Conservation (phyloP, 495 filamentous ascomycete genomes). For the Hypomontagnella submonticulosa region DNA sequence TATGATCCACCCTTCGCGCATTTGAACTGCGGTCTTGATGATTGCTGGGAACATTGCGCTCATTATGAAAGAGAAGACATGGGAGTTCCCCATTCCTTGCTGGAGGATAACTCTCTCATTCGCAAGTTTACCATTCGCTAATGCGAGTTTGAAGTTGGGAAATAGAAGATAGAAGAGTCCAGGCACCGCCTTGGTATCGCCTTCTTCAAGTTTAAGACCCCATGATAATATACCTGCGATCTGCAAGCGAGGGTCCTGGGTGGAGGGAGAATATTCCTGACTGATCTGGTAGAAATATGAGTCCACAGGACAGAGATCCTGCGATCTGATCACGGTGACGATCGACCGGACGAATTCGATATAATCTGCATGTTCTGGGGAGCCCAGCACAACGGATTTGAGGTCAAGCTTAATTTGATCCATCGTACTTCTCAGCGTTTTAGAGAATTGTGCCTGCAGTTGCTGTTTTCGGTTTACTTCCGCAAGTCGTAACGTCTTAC, state of each 20-base stretch:
- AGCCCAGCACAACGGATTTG: constrained; percentile 42
- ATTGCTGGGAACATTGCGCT: constrained; percentile 57
- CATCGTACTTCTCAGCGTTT: constrained; percentile 55
- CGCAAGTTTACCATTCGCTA: constrained; percentile 53
- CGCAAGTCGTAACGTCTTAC: constrained; percentile 49
- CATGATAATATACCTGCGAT: constrained; percentile 61
- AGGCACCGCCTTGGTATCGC: constrained; percentile 52
- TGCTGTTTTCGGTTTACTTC: constrained; percentile 34
- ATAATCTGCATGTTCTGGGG: constrained; percentile 51
- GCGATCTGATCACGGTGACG: constrained; percentile 59
- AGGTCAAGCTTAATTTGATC: constrained; percentile 61
- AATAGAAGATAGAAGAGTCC: constrained; percentile 63
- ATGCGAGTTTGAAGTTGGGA: constrained; percentile 62
- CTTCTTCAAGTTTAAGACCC: constrained; percentile 57
- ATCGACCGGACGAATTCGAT: constrained; percentile 58
- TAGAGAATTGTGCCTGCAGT: constrained; percentile 50
- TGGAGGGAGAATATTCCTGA: constrained; percentile 58
- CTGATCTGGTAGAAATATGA: constrained; percentile 61
- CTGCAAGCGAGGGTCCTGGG: constrained; percentile 62
- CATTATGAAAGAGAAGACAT: constrained; percentile 58
- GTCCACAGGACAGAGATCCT: constrained; percentile 58
- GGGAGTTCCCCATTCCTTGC: constrained; percentile 52
- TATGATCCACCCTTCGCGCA: constrained; percentile 48
- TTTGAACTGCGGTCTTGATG: constrained; percentile 41
- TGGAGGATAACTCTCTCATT: constrained; percentile 54